Evolutionary conservation across 306 rosid genomes (phyloP).

Genomic region (Prunus kanzakura): DNA sequence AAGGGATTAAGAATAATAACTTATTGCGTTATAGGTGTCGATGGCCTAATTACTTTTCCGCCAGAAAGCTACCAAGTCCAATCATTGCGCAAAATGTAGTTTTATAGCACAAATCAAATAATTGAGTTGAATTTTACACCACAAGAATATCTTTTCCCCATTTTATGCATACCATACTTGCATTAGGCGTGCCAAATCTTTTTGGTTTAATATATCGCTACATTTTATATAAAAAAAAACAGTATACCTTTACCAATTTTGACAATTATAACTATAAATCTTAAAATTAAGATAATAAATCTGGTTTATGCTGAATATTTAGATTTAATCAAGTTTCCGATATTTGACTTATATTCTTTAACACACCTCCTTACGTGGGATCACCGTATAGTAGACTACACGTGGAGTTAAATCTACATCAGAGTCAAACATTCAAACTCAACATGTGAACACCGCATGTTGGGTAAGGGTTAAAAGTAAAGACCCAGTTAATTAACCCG

Average conservation of each 20-base stretch:
- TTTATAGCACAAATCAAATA: neutral
- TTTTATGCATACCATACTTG: neutral
- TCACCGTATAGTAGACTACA: too few species aligned
- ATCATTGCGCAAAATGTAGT: neutral
- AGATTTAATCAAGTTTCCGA: too few species aligned
- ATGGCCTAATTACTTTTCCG: neutral
- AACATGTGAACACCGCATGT: too few species aligned
- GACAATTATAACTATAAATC: neutral
- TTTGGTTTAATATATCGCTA: neutral
- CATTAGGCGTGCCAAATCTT: neutral
- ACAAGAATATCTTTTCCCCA: neutral
- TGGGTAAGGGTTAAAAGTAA: too few species aligned
- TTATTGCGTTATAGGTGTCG: neutral
- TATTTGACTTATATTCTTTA: too few species aligned
- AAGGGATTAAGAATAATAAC: neutral
- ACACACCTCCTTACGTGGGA: fast-evolving
- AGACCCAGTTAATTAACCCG: too few species aligned
- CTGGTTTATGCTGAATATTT: neutral
- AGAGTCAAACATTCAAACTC: too few species aligned
- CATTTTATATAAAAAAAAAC: too few species aligned
- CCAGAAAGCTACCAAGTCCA: neutral
- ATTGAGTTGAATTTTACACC: neutral
- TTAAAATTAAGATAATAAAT: neutral
- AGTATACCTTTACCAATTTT: too few species aligned
- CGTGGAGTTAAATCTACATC: too few species aligned